These are phyloP conservation scores for Stachybotrys chartarum DNA, from an alignment of 2,329 filamentous ascomycete species.

Conservation along the genomic window DNA sequence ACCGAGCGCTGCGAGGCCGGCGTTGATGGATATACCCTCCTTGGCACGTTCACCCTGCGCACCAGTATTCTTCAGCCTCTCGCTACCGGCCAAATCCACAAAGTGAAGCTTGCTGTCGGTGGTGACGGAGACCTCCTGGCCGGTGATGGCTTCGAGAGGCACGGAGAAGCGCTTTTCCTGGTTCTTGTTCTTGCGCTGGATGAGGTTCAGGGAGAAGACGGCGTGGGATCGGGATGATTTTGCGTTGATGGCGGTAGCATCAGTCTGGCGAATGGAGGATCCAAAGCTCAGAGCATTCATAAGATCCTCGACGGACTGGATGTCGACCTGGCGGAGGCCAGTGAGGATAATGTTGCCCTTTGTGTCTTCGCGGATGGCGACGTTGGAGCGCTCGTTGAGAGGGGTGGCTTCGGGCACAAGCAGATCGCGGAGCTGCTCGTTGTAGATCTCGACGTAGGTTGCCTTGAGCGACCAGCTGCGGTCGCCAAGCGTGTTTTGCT, in stretches of 20 bases:
- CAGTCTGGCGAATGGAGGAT: conserved; percentile 90
- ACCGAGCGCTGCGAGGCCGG: conserved; percentile 84
- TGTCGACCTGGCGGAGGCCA: conserved; percentile 77
- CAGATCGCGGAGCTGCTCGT: conserved; percentile 88
- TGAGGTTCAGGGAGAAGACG: conserved; percentile 89
- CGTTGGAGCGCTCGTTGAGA: conserved; percentile 61
- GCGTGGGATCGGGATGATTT: conserved; percentile 97
- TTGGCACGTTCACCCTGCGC: conserved; percentile 90
- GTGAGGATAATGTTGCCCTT: conserved; percentile 94
- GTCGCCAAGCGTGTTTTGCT: conserved; percentile 45
- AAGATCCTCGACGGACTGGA: conserved; percentile 88
- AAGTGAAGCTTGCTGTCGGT: conserved; percentile 98
- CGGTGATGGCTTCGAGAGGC: conserved; percentile 71
- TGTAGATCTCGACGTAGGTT: conserved; percentile 96
- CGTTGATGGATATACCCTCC: conserved; percentile 98
- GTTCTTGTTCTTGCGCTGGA: conserved; percentile 68
- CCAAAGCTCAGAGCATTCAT: conserved; percentile 86
- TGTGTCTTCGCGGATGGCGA: conserved; percentile 89
- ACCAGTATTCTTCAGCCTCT: conserved; percentile 93
- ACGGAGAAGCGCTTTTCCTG: conserved; percentile 81
- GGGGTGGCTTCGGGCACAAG: conserved; percentile 70
- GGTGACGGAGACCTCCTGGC: conserved; percentile 61
- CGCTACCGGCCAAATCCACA: conserved; percentile 93
- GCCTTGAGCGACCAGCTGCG: conserved; percentile 88
- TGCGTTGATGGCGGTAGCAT: conserved; percentile 94